Evolutionary conservation across 352 stramenopile species (phyloP).

Genomic region (Phytophthora melonis): DNA sequence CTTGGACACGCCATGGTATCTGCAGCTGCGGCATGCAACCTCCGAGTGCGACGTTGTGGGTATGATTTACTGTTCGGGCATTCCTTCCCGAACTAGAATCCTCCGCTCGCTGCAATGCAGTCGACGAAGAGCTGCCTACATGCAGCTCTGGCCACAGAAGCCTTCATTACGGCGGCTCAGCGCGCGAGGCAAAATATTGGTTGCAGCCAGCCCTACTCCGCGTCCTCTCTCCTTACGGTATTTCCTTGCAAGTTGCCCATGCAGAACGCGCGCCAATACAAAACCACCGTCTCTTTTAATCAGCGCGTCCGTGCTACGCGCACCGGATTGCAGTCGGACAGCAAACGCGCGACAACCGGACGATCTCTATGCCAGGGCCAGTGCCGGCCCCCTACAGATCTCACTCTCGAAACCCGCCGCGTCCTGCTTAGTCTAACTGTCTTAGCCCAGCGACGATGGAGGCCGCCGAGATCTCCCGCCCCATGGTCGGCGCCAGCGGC

Average conservation of each 20-base stretch:
- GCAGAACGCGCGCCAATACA: slow-evolving; percentile 3
- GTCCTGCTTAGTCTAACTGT: background rate
- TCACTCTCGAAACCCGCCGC: slow-evolving; percentile 1
- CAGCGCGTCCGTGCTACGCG: background rate
- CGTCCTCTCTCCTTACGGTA: background rate
- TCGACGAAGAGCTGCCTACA: background rate
- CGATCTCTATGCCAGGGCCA: slow-evolving; percentile 4
- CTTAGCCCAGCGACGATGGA: slow-evolving; percentile 8
- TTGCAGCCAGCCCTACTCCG: background rate
- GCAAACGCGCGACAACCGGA: background rate
- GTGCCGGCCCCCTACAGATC: background rate
- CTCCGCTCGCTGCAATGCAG: background rate
- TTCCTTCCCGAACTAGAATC: background rate
- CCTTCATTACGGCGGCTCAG: background rate
- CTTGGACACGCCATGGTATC: no score
- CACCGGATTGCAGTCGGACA: slow-evolving; percentile 5
- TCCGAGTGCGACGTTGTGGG: background rate
- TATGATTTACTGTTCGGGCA: background rate
- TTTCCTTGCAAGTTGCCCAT: background rate
- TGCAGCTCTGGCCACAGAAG: background rate
- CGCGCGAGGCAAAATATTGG: background rate
- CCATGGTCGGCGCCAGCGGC: slow-evolving; percentile 28
- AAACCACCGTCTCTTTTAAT: slow-evolving; percentile 2
- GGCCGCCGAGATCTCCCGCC: slow-evolving; percentile 45
- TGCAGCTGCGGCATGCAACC: background rate